These are phyloP conservation scores for Dioszegia crocea DNA, from an alignment of 768 basidiomycete genomes.

Conservation along the genomic window DNA sequence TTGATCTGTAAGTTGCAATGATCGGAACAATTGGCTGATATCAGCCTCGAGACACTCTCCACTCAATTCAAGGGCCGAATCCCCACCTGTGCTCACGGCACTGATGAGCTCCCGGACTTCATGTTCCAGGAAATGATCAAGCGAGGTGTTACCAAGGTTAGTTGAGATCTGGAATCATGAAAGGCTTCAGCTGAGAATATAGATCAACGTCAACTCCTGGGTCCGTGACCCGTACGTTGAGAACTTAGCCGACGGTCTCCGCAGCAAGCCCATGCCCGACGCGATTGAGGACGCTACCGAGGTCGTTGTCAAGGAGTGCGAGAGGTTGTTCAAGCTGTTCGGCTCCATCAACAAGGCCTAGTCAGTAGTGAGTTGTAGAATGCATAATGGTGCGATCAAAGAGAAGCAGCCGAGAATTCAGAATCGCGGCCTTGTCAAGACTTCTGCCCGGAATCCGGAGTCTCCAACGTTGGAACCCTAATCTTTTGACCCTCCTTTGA, in stretches of 20 bases:
- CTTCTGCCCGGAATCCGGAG: no score
- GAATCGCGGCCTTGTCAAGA: no score
- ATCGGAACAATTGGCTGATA: not conserved
- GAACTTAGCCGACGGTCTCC: slow-evolving; percentile 25
- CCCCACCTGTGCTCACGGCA: slow-evolving; percentile 45
- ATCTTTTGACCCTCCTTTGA: no score
- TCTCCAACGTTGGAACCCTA: no score
- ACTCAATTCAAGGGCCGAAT: slow-evolving; percentile 35
- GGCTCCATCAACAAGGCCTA: slow-evolving; percentile 46
- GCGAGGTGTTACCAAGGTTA: slow-evolving; percentile 46
- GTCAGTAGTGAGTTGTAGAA: no score
- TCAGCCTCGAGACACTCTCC: slow-evolving; percentile 23
- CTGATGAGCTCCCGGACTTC: slow-evolving; percentile 48
- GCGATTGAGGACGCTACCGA: slow-evolving; percentile 43
- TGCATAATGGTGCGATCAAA: no score
- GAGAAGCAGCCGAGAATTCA: no score
- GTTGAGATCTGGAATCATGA: no score
- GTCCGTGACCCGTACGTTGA: slow-evolving; percentile 42
- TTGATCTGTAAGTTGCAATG: slow-evolving; percentile 17
- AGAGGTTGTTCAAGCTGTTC: slow-evolving; percentile 45
- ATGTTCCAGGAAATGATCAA: slow-evolving; percentile 44
- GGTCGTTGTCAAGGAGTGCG: slow-evolving; percentile 37
- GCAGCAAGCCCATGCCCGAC: slow-evolving; percentile 45
- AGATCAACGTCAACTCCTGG: slow-evolving; percentile 51
- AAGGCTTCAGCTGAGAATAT: no score